These are phyloP conservation scores for Tolypocladium tropicale DNA, from an alignment of 2,329 filamentous ascomycete genomes.

Conservation along the genomic window DNA sequence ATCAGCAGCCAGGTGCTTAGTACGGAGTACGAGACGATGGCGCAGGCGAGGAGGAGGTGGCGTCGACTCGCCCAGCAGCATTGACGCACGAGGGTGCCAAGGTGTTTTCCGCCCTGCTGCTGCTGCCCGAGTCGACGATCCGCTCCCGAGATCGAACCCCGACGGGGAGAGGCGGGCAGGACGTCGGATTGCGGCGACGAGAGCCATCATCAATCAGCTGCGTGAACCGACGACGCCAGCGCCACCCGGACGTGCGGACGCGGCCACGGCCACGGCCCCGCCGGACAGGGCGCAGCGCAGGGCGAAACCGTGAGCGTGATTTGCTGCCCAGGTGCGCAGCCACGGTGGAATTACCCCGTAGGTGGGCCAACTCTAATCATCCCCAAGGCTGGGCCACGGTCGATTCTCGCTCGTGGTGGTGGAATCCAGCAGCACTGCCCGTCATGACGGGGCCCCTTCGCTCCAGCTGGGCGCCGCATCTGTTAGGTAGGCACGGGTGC, in stretches of 20 bases:
- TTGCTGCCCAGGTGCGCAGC: not conserved
- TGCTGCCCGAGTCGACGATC: too few relatives aligned
- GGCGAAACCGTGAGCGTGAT: not conserved
- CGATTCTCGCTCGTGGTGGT: not conserved
- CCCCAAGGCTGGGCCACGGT: too few relatives aligned
- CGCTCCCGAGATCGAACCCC: too few relatives aligned
- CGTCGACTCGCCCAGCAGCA: not conserved
- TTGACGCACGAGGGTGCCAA: not conserved
- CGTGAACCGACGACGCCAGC: not conserved
- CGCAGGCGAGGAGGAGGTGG: not conserved
- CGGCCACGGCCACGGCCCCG: not conserved
- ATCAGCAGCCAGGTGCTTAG: too few relatives aligned
- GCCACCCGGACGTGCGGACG: not conserved
- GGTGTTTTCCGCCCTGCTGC: too few relatives aligned
- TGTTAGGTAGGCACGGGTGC: too few relatives aligned
- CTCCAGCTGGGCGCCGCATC: not conserved
- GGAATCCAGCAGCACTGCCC: not conserved
- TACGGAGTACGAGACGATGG: too few relatives aligned
- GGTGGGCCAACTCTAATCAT: not conserved
- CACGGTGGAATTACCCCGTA: not conserved
- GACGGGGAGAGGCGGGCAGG: too few relatives aligned
- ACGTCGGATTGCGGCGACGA: too few relatives aligned
- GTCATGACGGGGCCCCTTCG: too few relatives aligned
- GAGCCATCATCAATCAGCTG: not conserved
- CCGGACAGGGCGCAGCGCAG: not conserved